Evolutionary conservation across 2,329 filamentous ascomycete species (phyloP).

Genomic region (Paradendryphiella salina): DNA sequence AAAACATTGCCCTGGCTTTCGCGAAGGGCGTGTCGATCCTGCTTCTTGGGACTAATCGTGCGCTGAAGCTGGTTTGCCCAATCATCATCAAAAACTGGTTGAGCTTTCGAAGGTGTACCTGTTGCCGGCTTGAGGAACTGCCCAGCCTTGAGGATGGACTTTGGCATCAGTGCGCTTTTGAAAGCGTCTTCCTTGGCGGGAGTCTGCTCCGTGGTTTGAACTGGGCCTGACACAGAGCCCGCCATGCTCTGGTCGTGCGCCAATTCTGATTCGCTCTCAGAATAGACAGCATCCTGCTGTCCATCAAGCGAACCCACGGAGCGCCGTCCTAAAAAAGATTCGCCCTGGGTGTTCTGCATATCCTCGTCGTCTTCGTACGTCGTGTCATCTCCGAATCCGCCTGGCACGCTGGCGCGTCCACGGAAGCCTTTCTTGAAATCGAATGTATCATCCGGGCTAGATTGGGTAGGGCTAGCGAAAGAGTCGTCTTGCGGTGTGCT

Average conservation of each 20-base stretch:
- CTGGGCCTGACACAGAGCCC: slow-evolving; percentile 73
- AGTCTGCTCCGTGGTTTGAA: slow-evolving; percentile 76
- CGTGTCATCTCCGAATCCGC: slow-evolving; percentile 72
- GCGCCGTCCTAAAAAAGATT: slow-evolving; percentile 93
- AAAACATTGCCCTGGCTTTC: slow-evolving; percentile 66
- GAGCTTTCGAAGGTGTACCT: slow-evolving; percentile 59
- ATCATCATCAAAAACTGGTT: slow-evolving; percentile 68
- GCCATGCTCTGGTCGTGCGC: slow-evolving; percentile 72
- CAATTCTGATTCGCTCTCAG: slow-evolving; percentile 71
- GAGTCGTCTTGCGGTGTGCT: slow-evolving; percentile 44
- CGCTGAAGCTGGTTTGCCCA: slow-evolving; percentile 94
- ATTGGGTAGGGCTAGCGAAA: slow-evolving; percentile 48
- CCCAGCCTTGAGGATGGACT: slow-evolving; percentile 55
- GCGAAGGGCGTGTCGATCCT: slow-evolving; percentile 74
- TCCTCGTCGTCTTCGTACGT: slow-evolving; percentile 60
- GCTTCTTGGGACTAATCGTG: slow-evolving; percentile 91
- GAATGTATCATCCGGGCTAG: slow-evolving; percentile 59
- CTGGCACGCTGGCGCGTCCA: slow-evolving; percentile 64
- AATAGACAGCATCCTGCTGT: slow-evolving; percentile 63
- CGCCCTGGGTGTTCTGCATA: slow-evolving; percentile 51
- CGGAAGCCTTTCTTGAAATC: slow-evolving; percentile 59
- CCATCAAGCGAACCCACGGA: slow-evolving; percentile 75
- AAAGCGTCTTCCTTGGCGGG: slow-evolving; percentile 40
- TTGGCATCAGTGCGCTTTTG: slow-evolving; percentile 47
- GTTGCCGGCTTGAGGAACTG: slow-evolving; percentile 39